Evolutionary conservation across 2,329 filamentous ascomycete species (phyloP), one percentile per base, ranked within the genome.

Genomic region (Aspergillus tanneri): DNA sequence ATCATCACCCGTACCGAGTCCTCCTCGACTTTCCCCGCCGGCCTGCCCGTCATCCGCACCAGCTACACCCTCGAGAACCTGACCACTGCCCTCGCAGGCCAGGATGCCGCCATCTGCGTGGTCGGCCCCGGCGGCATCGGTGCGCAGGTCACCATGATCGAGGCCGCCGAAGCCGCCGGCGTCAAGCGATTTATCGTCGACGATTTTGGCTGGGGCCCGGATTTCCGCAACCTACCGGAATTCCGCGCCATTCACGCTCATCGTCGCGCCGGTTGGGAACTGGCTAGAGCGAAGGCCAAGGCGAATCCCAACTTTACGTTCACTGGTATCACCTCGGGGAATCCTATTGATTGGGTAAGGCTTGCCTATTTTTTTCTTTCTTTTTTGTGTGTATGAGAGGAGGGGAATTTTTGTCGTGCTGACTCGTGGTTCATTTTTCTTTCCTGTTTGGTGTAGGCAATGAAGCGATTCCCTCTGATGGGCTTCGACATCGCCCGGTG

Each of bases 171-270:
- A 22, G 74, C 75, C 3, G 81, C 81, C 1, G 80, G 81, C 1
- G 82, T 86, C 5, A 77, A 78, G 55, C 75, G 81, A 5, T 84
- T 83, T 60, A 75, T 84, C 1, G 81, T 83, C 2, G 80, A 79
- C 27, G 84, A 87, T 54, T 87, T 77, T 16, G 48, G 48, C 24
- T 46, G 43, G 43, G 48, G 43, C 2, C 23, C 8, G 1, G n/a
- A 46, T 8, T n/a, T 30, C 2, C 11, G 18, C 5, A 11, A 23
- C 0, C 9, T 47, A 9, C 43, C 48, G 2, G 48, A 50, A 14
- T 43, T 50, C 32, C 2, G 8, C 5, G 38, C 24, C 16, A 43
- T 47, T 23, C 24, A 34, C 6, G 24, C 30, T 6, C 37, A 46
- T 11, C 43, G 43, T 1, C 28, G 23, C 14, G 48, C 30, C 3